Percentiles rank a stretch among this genome's conserved stretches.
These are phyloP conservation scores for Pseudognaphalium luteoalbum DNA, from an alignment of 129 eudicot genomes.

Conservation along the genomic window DNA sequence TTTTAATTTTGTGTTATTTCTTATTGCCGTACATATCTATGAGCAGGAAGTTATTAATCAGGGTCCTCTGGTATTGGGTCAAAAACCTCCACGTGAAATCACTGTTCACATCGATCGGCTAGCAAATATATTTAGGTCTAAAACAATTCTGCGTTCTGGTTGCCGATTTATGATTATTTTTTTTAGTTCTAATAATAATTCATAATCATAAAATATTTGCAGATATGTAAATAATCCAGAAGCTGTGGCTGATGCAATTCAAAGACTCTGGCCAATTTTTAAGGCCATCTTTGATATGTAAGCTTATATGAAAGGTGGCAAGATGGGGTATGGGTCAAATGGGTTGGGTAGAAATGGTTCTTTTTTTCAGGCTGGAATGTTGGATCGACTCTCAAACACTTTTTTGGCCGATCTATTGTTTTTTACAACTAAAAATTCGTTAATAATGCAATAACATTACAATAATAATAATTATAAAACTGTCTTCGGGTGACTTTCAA, in stretches of 20 bases:
- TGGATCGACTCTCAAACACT: not conserved
- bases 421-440: not conserved
- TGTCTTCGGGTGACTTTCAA: not conserved
- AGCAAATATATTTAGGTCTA: constrained; percentile 89
- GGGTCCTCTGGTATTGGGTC: constrained; percentile 79
- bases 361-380: not conserved
- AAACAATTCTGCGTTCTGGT: not conserved
- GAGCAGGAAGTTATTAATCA: constrained; percentile 87
- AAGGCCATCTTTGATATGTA: constrained; percentile 94
- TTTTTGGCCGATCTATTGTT: not conserved
- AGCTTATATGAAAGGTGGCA: constrained; percentile 21
- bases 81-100: constrained; percentile 84
- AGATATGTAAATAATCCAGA: constrained; percentile 97
- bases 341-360: not conserved
- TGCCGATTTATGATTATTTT: constrained; percentile 9
- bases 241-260: constrained; percentile 99
- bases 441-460: not conserved
- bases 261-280: constrained; percentile 95
- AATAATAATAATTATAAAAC: too few species aligned
- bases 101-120: constrained; percentile 98
- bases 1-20: not conserved
- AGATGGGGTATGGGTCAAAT: not conserved
- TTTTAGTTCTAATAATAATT: constrained; percentile 4
- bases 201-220: constrained; percentile 27
- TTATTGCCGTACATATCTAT: constrained; percentile 31